Conservation (phyloP, 2,329 filamentous ascomycete species). For the Sporothrix protearum region DNA sequence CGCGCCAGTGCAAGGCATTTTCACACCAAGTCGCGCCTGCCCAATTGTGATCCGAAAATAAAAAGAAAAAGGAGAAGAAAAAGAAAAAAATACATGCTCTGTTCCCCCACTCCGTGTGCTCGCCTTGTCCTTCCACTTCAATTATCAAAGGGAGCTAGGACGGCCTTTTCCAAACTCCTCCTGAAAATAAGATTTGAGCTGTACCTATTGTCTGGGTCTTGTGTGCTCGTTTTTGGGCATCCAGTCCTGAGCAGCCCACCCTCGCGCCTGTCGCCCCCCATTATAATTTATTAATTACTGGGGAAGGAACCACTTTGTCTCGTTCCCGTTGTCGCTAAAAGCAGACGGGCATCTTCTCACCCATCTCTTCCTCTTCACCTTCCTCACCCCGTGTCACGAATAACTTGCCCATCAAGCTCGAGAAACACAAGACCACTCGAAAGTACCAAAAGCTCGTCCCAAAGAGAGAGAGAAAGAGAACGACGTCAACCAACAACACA, state of each 20-base stretch:
- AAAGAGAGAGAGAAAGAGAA: neutral
- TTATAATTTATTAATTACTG: neutral
- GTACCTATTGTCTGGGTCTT: neutral
- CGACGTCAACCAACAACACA: neutral
- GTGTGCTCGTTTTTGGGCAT: neutral
- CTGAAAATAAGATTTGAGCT: neutral
- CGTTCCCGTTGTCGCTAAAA: neutral
- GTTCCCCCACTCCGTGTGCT: neutral
- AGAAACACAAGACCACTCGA: neutral
- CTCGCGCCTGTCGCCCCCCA: neutral
- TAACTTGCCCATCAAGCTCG: constrained; percentile 1
- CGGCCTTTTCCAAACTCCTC: neutral
- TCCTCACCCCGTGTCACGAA: neutral
- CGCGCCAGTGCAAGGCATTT: neutral
- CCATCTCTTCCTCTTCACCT: neutral
- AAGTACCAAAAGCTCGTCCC: constrained; percentile 1
- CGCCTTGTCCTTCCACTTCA: neutral
- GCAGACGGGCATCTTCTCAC: neutral
- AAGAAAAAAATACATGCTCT: neutral
- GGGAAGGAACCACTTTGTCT: neutral
- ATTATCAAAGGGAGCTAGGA: neutral
- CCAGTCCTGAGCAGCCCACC: neutral
- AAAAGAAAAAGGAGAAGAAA: neutral
- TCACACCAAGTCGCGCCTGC: neutral
- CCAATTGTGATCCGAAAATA: neutral